phyloP scores from a whole-genome alignment of 495 filamentous ascomycete genomes.

The Aspergillus incahuasiensis region DNA sequence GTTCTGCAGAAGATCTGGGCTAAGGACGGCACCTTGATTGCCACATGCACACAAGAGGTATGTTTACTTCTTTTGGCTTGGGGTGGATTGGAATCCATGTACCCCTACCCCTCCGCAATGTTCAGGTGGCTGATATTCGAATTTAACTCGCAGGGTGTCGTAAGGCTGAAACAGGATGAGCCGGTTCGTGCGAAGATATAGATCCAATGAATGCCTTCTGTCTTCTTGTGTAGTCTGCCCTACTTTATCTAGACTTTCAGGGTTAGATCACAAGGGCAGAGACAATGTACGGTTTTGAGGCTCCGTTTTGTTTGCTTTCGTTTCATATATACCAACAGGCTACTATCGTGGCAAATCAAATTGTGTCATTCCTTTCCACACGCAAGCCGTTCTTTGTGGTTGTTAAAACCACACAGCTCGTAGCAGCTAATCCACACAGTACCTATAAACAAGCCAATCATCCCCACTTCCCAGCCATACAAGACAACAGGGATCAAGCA shows the following conservation, averaged over 20 bases:
- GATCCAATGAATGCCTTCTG: not conserved
- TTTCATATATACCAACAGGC: constrained; percentile 1
- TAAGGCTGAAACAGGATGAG: constrained; percentile 44
- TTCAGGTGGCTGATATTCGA: constrained; percentile 8
- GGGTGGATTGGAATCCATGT: not conserved
- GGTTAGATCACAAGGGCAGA: too few relatives aligned
- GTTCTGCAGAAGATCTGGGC: constrained; percentile 86
- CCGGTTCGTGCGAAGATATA: constrained; percentile 40
- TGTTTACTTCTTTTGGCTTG: constrained; percentile 13
- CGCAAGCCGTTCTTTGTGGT: not conserved
- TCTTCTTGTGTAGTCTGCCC: not conserved
- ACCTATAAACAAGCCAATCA: not conserved
- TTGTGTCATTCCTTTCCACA: constrained; percentile 1
- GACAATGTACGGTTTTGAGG: too few relatives aligned
- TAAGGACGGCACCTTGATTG: constrained; percentile 75
- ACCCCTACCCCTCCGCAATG: not conserved
- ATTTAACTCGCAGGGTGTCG: constrained; percentile 32
- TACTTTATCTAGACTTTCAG: too few relatives aligned
- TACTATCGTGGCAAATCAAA: not conserved
- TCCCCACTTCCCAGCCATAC: not conserved
- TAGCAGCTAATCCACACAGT: not conserved
- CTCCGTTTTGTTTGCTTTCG: too few relatives aligned
- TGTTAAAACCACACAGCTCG: constrained; percentile 3
- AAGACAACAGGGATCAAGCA: constrained; percentile 9
- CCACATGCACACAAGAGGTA: constrained; percentile 51